A percentile compares a stretch with the other conserved stretches of the same genome.
phyloP scores from a whole-genome alignment of 1,139 yeast species.

The Sugiyamaella castrensis region DNA sequence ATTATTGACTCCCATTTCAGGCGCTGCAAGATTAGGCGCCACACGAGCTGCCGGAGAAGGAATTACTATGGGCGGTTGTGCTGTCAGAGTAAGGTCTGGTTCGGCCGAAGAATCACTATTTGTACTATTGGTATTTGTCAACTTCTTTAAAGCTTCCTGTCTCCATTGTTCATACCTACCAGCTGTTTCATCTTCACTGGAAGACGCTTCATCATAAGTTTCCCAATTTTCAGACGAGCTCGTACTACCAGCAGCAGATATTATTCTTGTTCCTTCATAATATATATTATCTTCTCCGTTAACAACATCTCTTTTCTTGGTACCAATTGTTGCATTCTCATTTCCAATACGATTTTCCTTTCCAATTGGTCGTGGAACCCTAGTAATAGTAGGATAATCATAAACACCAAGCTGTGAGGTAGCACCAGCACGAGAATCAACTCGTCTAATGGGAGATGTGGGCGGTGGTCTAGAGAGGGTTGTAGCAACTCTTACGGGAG shows the following conservation, averaged over 20 bases:
- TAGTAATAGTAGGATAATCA: background rate
- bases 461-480: background rate
- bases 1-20: background rate
- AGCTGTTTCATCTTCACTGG: conserved; percentile 28
- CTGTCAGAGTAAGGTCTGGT: background rate
- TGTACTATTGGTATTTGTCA: conserved; percentile 12
- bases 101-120: conserved; percentile 1
- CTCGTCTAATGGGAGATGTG: background rate
- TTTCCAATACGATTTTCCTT: conserved; percentile 3
- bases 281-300: background rate
- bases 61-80: background rate
- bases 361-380: conserved; percentile 6
- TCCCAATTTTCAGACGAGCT: conserved; percentile 27
- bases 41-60: too few relatives aligned
- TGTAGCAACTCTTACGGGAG: too few relatives aligned
- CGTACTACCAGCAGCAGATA: conserved; percentile 8
- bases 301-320: background rate
- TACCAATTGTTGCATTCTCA: background rate
- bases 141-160: conserved; percentile 22
- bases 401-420: background rate
- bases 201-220: conserved; percentile 23
- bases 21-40: too few relatives aligned
- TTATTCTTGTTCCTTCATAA: background rate
- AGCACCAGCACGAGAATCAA: background rate
- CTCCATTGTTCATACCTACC: conserved; percentile 26